Base-by-base conservation (phyloP, 305 asterid species). In the Euphrasia arctica region DNA sequence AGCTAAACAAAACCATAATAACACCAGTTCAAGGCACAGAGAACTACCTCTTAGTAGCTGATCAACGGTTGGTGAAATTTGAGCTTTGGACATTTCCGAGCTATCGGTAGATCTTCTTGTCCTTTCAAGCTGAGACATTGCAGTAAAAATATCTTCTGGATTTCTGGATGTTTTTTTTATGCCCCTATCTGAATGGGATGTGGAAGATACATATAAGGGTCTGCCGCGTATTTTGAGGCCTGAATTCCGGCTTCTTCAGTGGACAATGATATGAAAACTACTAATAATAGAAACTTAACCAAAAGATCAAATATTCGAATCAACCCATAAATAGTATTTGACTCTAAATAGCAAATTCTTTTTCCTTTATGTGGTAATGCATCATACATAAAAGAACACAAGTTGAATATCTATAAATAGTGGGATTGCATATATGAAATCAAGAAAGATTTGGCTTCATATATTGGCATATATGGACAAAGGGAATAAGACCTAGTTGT, bases 111-210 rank as follows among this genome's bases (percentile, higher is more conserved):
- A 8, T 76, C 77, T 72, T 36, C 70, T 73, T 42, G 58, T 49
- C 64, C 79, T 78, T 28, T 82, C 85, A 22, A 77, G 78, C 64
- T 89, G 95, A 69, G 92, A 83, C 90, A 84, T 88, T 74, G 50
- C 47, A 54, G 31, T 51, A 13, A 28, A 29, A 10, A 9, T 49
- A 25, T 52, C 54, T 64, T 11, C 18, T n/a, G n/a, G 28, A 50
- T 58, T 22, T 22, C 60, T 14, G 54, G 65, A 60, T 60, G 62
- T 54, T 50, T 15, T n/a, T 0, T n/a, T 49, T 58, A 13, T 68
- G 48, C 11, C 15, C 13, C 4, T 64, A 6, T 14, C 14, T 54
- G 22, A 52, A 72, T 13, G 69, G 68, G 55, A 55, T 36, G 48
- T 48, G 60, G 27, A 56, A 32, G 58, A 73, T 45, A 68, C 48